phyloP scores from a whole-genome alignment of 1,284 basidiomycete genomes.

The Irpex sp. region DNA sequence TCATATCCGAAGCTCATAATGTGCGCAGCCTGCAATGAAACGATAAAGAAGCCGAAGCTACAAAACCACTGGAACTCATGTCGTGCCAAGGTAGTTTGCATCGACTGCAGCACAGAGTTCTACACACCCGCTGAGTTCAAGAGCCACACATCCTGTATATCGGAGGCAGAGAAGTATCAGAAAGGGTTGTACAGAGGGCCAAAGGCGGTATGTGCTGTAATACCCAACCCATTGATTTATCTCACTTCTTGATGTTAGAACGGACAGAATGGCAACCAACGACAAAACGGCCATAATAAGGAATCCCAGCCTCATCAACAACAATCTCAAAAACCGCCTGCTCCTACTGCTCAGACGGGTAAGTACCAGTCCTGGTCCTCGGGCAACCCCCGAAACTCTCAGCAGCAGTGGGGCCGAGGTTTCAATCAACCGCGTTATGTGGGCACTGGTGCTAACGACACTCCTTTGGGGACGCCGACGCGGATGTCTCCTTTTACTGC shows the following conservation, averaged over 20 bases:
- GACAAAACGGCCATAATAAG: not conserved
- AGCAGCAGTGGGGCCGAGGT: slow-evolving; percentile 18
- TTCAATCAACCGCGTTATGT: slow-evolving; percentile 21
- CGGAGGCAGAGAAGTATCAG: slow-evolving; percentile 91
- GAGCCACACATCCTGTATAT: slow-evolving; percentile 79
- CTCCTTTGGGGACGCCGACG: slow-evolving; percentile 60
- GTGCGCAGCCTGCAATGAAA: slow-evolving; percentile 67
- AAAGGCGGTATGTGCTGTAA: slow-evolving; percentile 36
- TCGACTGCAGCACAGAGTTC: slow-evolving; percentile 86
- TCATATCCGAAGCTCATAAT: slow-evolving; percentile 5
- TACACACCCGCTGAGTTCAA: slow-evolving; percentile 74
- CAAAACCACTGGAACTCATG: slow-evolving; percentile 65
- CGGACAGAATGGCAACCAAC: not conserved
- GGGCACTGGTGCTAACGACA: slow-evolving; percentile 64
- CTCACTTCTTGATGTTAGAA: slow-evolving; percentile 8
- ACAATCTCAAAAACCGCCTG: slow-evolving; percentile 7
- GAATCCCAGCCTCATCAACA: not conserved
- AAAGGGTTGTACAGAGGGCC: slow-evolving; percentile 81
- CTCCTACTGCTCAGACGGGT: slow-evolving; percentile 13
- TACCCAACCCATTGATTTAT: slow-evolving; percentile 10
- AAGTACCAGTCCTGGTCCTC: slow-evolving; percentile 25
- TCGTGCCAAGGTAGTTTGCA: slow-evolving; percentile 75
- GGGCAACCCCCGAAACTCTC: not conserved
- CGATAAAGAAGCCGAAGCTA: slow-evolving; percentile 90
- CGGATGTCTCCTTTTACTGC: slow-evolving; percentile 42